Base-by-base conservation (phyloP, 257 asterid species). In the Penstemon barbatus region DNA sequence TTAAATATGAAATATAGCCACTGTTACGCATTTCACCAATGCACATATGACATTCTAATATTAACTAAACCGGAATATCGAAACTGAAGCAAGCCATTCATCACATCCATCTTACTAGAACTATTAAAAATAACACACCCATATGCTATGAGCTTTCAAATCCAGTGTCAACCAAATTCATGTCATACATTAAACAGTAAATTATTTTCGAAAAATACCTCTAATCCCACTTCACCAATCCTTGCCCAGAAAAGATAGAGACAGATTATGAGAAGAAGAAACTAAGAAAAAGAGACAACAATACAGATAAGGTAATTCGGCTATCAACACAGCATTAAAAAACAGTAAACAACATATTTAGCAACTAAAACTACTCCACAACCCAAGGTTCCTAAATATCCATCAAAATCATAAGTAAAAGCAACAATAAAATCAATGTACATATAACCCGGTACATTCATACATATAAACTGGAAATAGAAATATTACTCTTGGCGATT, bases 401-500 rank as follows among this genome's bases (percentile, higher is more conserved):
- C 8, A 74, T 7, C 12, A 61, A 55, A 12, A 61, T 45, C 44
- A n/a, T 15, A 15, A 59, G 19, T 51, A 67, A 2, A 45, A 4
- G 58, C 48, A 61, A 44, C 42, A 53, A 38, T 4, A 4, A 4
- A 0, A 41, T 44, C n/a, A 39, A 48, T 69, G 61, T 51, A 7
- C 36, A 58, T 7, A 41, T n/a, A 59, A 51, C 36, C 46, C 36
- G 4, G 19, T 25, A 25, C 33, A 25, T 25, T 2, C 33, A 25
- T 25, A 25, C 33, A 25, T 25, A 25, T 25, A 25, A 25, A 25
- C 33, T 2, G 53, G 18, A 72, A 11, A 39, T 33, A 39, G 38
- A 48, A 39, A 8, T 53, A 12, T 72, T 6, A 84, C 91, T 72
- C 42, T 54, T 49, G 8, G 78, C 44, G 59, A 13, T 51, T 49